Evolutionary conservation across 306 rosid genomes (phyloP).

Genomic region (Vigna unguiculata): DNA sequence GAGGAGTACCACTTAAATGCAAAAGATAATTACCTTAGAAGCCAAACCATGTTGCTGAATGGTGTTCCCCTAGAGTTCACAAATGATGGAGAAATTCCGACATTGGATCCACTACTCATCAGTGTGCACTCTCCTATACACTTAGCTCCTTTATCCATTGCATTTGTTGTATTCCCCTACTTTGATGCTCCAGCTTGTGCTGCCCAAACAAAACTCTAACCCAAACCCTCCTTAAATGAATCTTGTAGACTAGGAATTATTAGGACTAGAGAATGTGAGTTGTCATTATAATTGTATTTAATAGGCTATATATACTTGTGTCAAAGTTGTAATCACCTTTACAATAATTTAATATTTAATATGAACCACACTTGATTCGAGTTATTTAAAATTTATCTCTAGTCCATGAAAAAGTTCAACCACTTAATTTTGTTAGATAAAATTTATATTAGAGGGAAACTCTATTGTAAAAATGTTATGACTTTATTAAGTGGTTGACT

Average conservation of each 20-base stretch:
- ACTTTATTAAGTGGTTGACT: no score
- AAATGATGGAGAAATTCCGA: slow-evolving; percentile 71
- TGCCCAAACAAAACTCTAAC: slow-evolving; percentile 33
- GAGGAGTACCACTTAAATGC: slow-evolving; percentile 89
- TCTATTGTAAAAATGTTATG: no score
- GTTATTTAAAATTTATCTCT: not conserved
- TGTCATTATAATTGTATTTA: slow-evolving; percentile 32
- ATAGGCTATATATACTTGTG: slow-evolving; percentile 25
- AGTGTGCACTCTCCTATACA: slow-evolving; percentile 55
- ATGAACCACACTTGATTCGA: not conserved
- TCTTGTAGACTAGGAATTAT: slow-evolving; percentile 21
- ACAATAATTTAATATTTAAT: slow-evolving; percentile 1
- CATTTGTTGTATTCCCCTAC: slow-evolving; percentile 53
- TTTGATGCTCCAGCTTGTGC: slow-evolving; percentile 60
- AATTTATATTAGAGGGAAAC: not conserved
- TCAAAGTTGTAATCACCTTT: slow-evolving; percentile 9
- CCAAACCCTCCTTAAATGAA: not conserved
- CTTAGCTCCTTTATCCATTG: slow-evolving; percentile 58
- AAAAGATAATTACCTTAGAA: slow-evolving; percentile 57
- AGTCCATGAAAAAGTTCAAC: no score
- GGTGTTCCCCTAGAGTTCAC: slow-evolving; percentile 71
- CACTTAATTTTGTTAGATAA: not conserved
- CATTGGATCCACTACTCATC: slow-evolving; percentile 55
- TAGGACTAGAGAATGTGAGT: slow-evolving; percentile 26
- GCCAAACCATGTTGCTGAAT: slow-evolving; percentile 76